phyloP scores from a whole-genome alignment of 495 filamentous ascomycete genomes.

The Annulohypoxylon moriforme region DNA sequence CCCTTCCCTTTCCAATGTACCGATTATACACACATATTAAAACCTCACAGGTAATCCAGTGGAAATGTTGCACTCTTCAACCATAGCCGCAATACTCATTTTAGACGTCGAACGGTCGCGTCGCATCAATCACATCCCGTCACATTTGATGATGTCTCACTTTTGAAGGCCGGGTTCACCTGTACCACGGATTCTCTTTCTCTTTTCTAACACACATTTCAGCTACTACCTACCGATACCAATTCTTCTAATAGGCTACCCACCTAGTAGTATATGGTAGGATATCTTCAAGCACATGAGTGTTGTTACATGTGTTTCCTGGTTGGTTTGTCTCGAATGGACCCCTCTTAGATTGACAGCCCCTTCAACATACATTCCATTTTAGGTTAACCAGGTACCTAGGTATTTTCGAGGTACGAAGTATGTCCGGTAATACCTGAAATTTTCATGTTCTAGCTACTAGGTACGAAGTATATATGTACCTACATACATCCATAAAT shows the following conservation, averaged over 20 bases:
- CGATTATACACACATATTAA: too few species aligned
- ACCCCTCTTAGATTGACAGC: constrained; percentile 15
- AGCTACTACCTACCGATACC: constrained; percentile 4
- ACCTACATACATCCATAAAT: not conserved
- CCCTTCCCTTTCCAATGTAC: not conserved
- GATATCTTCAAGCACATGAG: constrained; percentile 1
- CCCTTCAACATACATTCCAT: not conserved
- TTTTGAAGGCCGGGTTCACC: constrained; percentile 20
- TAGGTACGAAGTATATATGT: not conserved
- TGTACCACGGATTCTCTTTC: constrained; percentile 28
- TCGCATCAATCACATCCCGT: constrained; percentile 39
- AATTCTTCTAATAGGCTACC: constrained; percentile 14
- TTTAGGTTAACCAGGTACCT: constrained; percentile 1
- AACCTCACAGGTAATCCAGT: too few species aligned
- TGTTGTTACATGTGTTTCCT: constrained; percentile 13
- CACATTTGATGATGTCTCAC: constrained; percentile 35
- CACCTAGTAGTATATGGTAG: not conserved
- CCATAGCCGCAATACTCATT: constrained; percentile 22
- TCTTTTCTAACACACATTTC: constrained; percentile 9
- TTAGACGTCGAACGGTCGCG: constrained; percentile 20
- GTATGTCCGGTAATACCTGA: not conserved
- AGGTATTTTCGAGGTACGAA: not conserved
- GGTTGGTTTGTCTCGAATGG: not conserved
- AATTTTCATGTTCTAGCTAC: not conserved
- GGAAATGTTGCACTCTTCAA: constrained; percentile 8